phyloP scores from a whole-genome alignment of 495 filamentous ascomycete genomes.

The Penicillium pulvis region DNA sequence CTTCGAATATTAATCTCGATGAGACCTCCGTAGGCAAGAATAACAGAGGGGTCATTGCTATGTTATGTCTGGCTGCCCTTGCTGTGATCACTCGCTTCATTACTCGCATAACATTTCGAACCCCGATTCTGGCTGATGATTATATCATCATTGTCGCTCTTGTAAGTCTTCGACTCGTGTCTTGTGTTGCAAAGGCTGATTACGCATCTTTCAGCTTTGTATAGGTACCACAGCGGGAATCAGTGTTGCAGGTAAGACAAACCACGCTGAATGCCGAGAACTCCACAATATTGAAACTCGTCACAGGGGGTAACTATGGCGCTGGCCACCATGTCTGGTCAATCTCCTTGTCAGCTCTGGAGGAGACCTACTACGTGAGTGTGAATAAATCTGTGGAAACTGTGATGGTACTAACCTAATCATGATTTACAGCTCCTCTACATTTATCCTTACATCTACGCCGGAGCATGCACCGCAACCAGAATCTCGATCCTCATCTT shows the following conservation, averaged over 20 bases:
- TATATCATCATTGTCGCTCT: slow-evolving; percentile 35
- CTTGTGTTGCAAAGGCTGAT: background rate
- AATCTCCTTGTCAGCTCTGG: slow-evolving; percentile 21
- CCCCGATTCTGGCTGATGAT: slow-evolving; percentile 36
- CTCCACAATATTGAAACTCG: background rate
- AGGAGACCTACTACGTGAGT: slow-evolving; percentile 19
- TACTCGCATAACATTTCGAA: slow-evolving; percentile 27
- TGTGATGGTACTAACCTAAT: background rate
- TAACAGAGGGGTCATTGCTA: slow-evolving; percentile 29
- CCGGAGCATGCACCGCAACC: slow-evolving; percentile 31
- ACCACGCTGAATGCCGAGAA: background rate
- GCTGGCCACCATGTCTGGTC: slow-evolving; percentile 36
- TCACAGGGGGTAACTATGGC: slow-evolving; percentile 25
- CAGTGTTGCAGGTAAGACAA: slow-evolving; percentile 25
- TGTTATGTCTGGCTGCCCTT: slow-evolving; percentile 33
- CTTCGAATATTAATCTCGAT: slow-evolving; percentile 22
- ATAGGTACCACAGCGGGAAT: slow-evolving; percentile 25
- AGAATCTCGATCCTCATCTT: slow-evolving; percentile 41
- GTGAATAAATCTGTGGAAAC: background rate
- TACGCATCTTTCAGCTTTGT: background rate
- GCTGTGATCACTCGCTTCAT: slow-evolving; percentile 35
- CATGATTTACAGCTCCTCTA: slow-evolving; percentile 27
- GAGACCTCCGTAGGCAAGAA: slow-evolving; percentile 16
- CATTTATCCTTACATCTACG: slow-evolving; percentile 38
- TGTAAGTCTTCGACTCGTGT: slow-evolving; percentile 15